These are phyloP conservation scores for Diplodia mutila DNA, from an alignment of 2,329 filamentous ascomycete species.

Conservation along the genomic window DNA sequence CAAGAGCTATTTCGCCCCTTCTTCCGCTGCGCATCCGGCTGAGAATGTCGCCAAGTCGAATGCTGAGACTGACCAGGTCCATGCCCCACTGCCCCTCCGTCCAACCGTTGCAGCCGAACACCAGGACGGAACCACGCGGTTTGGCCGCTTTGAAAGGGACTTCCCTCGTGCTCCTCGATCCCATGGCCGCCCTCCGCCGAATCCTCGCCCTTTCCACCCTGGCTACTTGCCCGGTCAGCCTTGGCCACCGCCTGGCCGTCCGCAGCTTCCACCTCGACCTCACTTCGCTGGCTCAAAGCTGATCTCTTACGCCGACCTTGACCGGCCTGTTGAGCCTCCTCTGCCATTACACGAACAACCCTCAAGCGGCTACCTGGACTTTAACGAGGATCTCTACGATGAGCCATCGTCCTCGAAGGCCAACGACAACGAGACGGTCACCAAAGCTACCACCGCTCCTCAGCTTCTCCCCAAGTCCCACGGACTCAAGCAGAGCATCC, in stretches of 20 bases:
- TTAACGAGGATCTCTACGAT: constrained; percentile 9
- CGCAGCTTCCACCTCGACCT: background rate
- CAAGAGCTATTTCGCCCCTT: background rate
- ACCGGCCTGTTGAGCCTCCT: background rate
- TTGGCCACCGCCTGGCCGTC: background rate
- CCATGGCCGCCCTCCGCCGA: background rate
- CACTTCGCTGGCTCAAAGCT: background rate
- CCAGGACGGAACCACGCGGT: background rate
- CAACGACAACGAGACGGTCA: background rate
- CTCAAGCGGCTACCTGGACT: background rate
- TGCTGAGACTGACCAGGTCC: background rate
- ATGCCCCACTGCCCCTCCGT: background rate
- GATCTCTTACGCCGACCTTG: background rate
- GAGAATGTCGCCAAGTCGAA: too few species aligned
- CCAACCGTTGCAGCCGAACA: background rate
- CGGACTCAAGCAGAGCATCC: background rate
- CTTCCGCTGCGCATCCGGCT: background rate
- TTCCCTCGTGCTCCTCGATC: background rate
- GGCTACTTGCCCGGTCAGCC: background rate
- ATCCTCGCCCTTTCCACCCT: background rate
- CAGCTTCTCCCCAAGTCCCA: background rate
- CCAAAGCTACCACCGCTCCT: background rate
- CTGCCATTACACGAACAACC: background rate
- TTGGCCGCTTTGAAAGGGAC: constrained; percentile 1
- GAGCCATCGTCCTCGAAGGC: background rate